Percentiles rank a stretch among this genome's conserved stretches.
These are phyloP conservation scores for Chlorociboria aeruginascens DNA, from an alignment of 495 filamentous ascomycete genomes.

Conservation along the genomic window DNA sequence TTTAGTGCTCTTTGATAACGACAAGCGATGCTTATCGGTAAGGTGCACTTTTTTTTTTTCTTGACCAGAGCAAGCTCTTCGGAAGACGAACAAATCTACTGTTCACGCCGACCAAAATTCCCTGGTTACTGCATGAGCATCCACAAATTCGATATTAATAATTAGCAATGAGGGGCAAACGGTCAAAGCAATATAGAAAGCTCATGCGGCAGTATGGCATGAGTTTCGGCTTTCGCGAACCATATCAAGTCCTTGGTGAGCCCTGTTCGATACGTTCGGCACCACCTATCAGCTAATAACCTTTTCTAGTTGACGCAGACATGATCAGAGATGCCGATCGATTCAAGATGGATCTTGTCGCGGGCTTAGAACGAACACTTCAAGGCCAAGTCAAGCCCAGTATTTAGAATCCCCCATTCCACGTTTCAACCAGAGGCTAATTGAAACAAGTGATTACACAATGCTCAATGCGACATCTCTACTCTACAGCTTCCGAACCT, in stretches of 20 bases:
- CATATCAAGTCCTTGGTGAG: slow-evolving; percentile 80
- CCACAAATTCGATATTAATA: too few species aligned
- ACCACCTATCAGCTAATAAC: slow-evolving; percentile 4
- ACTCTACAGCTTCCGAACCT: slow-evolving; percentile 41
- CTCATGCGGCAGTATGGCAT: slow-evolving; percentile 86
- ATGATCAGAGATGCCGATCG: slow-evolving; percentile 60
- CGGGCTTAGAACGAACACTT: slow-evolving; percentile 58
- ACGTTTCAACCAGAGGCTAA: background rate
- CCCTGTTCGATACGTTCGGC: background rate
- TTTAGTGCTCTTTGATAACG: background rate
- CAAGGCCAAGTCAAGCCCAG: slow-evolving; percentile 78
- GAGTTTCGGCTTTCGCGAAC: slow-evolving; percentile 76
- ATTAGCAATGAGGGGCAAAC: slow-evolving; percentile 70
- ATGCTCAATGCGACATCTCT: slow-evolving; percentile 62
- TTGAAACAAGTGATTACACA: slow-evolving; percentile 43
- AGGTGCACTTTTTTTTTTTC: background rate
- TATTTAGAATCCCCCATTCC: slow-evolving; percentile 26
- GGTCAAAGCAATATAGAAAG: slow-evolving; percentile 91
- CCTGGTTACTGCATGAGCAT: too few species aligned
- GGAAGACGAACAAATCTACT: background rate
- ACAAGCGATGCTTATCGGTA: background rate
- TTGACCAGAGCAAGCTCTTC: background rate
- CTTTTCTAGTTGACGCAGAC: slow-evolving; percentile 54
- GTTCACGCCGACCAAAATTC: background rate
- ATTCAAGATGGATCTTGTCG: slow-evolving; percentile 73